Conservation (phyloP, 2,329 filamentous ascomycete genomes). For the Raffaelea deltoideospora region DNA sequence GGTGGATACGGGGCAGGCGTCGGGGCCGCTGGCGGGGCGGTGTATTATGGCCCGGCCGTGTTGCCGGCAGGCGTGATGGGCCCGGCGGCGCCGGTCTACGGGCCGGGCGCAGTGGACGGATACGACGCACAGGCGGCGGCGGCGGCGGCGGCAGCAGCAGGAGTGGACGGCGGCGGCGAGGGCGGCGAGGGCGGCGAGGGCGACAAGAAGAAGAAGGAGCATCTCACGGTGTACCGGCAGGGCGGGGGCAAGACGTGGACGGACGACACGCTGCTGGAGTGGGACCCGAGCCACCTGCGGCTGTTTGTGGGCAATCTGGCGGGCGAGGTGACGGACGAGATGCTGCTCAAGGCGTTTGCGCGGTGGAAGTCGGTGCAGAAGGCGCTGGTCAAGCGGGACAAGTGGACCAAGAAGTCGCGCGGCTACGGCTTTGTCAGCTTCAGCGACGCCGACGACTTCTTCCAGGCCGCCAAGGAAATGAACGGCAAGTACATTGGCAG, state of each 20-base stretch:
- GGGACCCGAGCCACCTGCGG: slow-evolving; percentile 88
- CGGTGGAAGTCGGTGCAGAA: slow-evolving; percentile 82
- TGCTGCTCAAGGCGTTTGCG: slow-evolving; percentile 82
- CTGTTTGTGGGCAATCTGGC: slow-evolving; percentile 95
- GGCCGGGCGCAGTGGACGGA: slow-evolving; percentile 8
- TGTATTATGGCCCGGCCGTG: slow-evolving; percentile 9
- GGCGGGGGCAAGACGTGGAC: slow-evolving; percentile 91
- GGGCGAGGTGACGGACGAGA: slow-evolving; percentile 94
- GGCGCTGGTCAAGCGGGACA: slow-evolving; percentile 85
- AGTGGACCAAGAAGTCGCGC: slow-evolving; percentile 89
- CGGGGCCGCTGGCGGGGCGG: not conserved
- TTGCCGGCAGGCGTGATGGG: slow-evolving; percentile 5
- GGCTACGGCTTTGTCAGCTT: slow-evolving; percentile 97
- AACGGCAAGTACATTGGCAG: slow-evolving; percentile 98
- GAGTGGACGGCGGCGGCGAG: slow-evolving; percentile 8
- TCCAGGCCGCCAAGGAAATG: slow-evolving; percentile 94
- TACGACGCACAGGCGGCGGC: slow-evolving; percentile 7
- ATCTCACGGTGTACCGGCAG: slow-evolving; percentile 76
- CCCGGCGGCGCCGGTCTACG: slow-evolving; percentile 12
- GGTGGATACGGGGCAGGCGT: too few relatives aligned
- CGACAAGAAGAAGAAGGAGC: slow-evolving; percentile 54
- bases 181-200: slow-evolving; percentile 15
- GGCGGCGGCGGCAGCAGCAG: not conserved
- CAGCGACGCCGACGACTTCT: slow-evolving; percentile 88
- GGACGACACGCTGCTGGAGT: slow-evolving; percentile 77